A percentile compares a stretch with the other conserved stretches of the same genome.
Conservation (phyloP, 202 grass and related monocot species). For the Digitaria exilis region DNA sequence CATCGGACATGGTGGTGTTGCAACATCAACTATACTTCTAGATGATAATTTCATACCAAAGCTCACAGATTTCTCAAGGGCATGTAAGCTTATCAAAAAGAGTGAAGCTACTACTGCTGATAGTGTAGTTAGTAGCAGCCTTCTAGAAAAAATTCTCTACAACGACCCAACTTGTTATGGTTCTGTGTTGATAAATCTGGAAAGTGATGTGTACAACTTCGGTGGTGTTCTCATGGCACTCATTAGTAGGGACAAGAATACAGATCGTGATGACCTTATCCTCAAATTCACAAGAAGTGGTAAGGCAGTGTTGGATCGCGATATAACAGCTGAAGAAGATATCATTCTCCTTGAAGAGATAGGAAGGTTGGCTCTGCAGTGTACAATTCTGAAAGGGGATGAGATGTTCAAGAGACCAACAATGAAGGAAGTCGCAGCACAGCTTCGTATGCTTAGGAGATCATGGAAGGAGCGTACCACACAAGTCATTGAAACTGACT, state of each 20-base stretch:
- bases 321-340: conserved; percentile 21
- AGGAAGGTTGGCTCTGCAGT: conserved; percentile 26
- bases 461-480: background rate
- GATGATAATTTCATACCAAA: conserved; percentile 54
- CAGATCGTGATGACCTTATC: conserved; percentile 5
- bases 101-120: background rate
- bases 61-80: conserved; percentile 51
- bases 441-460: background rate
- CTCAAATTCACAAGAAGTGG: conserved; percentile 3
- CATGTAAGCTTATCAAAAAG: conserved; percentile 48
- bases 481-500: background rate
- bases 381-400: background rate
- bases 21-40: conserved; percentile 57
- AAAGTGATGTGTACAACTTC: conserved; percentile 70
- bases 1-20: conserved; percentile 53
- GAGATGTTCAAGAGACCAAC: conserved; percentile 7
- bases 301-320: conserved; percentile 14
- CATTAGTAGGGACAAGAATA: conserved; percentile 1
- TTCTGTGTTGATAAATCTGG: conserved; percentile 41
- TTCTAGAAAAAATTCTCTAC: conserved; percentile 32
- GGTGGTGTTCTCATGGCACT: conserved; percentile 57
- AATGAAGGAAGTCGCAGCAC: conserved; percentile 24
- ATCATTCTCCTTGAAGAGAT: conserved; percentile 16
- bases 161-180: conserved; percentile 30
- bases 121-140: background rate